phyloP scores from a whole-genome alignment of 352 stramenopile species.

The Phytopythium delawarense region DNA sequence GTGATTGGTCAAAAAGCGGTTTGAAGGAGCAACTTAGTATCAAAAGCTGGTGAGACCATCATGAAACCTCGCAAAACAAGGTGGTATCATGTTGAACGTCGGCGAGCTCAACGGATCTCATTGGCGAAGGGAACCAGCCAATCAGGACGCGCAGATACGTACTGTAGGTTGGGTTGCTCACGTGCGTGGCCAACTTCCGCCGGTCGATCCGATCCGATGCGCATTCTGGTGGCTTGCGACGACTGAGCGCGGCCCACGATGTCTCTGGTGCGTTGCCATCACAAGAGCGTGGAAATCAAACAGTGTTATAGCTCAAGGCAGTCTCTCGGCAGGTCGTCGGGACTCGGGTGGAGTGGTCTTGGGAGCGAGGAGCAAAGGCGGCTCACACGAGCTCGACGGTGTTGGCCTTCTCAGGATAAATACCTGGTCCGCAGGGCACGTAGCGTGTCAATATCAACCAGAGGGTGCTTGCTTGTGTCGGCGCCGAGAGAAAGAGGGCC shows the following conservation, averaged over 20 bases:
- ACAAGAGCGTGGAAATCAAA: not conserved
- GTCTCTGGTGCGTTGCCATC: not conserved
- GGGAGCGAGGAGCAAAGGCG: not conserved
- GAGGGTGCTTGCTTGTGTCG: not conserved
- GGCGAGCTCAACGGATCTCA: not conserved
- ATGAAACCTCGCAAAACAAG: not conserved
- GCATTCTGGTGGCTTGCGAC: not conserved
- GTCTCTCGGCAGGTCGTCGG: not conserved
- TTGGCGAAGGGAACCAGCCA: not conserved
- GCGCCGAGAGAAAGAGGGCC: slow-evolving; percentile 1
- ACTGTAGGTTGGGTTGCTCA: not conserved
- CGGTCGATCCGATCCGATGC: not conserved
- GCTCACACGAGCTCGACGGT: slow-evolving; percentile 34
- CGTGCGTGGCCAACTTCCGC: not conserved
- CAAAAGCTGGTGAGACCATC: not conserved
- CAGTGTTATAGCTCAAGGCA: not conserved
- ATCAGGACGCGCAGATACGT: not conserved
- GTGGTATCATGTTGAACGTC: slow-evolving; percentile 7
- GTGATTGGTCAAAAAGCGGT: slow-evolving; percentile 4
- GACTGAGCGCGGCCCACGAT: not conserved
- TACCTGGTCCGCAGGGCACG: slow-evolving; percentile 17
- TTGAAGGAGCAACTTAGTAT: not conserved
- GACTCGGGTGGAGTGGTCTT: not conserved
- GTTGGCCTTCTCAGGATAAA: slow-evolving; percentile 39
- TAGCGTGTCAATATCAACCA: not conserved